Conservation (phyloP, 2,329 filamentous ascomycete genomes). For the Cytospora chrysosperma region DNA sequence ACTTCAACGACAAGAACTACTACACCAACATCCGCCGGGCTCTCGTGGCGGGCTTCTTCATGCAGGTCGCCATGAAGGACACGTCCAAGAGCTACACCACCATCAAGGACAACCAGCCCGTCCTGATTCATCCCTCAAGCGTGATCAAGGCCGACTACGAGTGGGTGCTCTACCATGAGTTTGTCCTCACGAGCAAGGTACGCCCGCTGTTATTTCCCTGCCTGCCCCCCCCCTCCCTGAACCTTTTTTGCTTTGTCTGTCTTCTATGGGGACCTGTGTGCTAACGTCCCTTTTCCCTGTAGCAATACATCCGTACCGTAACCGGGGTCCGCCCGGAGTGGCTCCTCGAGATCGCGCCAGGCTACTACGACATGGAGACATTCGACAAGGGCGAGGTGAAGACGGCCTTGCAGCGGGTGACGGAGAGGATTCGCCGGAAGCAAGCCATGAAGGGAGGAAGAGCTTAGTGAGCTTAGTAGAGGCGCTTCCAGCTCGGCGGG, state of each 20-base stretch:
- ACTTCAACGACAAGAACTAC: slow-evolving; percentile 94
- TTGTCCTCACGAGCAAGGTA: slow-evolving; percentile 76
- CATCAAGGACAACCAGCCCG: slow-evolving; percentile 93
- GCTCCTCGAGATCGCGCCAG: slow-evolving; percentile 90
- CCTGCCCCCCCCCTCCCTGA: too few species aligned
- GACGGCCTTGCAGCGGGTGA: slow-evolving; percentile 57
- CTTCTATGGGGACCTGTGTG: background rate
- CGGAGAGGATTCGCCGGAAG: slow-evolving; percentile 61
- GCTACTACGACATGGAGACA: slow-evolving; percentile 81
- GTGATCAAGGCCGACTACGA: slow-evolving; percentile 86
- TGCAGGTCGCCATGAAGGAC: slow-evolving; percentile 97
- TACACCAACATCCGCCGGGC: slow-evolving; percentile 96
- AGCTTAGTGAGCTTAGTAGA: slow-evolving; percentile 10
- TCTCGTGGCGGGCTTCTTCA: slow-evolving; percentile 94
- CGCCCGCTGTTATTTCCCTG: background rate
- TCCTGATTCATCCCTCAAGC: slow-evolving; percentile 90
- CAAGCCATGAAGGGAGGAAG: slow-evolving; percentile 52
- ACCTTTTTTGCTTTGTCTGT: background rate
- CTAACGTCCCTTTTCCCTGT: slow-evolving; percentile 36
- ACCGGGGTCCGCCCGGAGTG: slow-evolving; percentile 92
- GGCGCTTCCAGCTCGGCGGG: background rate
- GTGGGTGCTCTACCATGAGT: slow-evolving; percentile 98
- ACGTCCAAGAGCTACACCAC: slow-evolving; percentile 90
- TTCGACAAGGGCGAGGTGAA: slow-evolving; percentile 89
- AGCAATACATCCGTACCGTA: slow-evolving; percentile 96